Conservation (phyloP, 371 early-diverging fungal genomes). For the Apophysomyces sp. region DNA sequence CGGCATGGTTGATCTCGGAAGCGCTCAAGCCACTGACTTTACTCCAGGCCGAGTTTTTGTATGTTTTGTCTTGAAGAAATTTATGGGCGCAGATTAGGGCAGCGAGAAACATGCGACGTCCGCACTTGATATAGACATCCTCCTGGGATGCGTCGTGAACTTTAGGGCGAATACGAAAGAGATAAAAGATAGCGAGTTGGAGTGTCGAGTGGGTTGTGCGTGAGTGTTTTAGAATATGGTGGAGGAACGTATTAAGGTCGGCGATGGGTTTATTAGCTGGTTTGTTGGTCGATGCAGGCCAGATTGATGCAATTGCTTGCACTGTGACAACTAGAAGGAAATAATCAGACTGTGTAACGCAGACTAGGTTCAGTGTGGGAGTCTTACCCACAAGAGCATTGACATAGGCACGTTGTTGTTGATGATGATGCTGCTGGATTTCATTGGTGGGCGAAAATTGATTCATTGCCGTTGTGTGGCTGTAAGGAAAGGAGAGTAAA, state of each 20-base stretch:
- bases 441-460: constrained; percentile 3
- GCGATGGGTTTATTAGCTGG: constrained; percentile 50
- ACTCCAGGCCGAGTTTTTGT: constrained; percentile 81
- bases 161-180: constrained; percentile 57
- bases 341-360: constrained; percentile 1
- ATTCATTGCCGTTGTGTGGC: constrained; percentile 23
- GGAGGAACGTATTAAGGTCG: constrained; percentile 68
- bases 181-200: constrained; percentile 74
- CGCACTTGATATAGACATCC: constrained; percentile 54
- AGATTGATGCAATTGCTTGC: constrained; percentile 61
- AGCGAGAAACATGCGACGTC: constrained; percentile 81
- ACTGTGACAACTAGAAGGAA: constrained; percentile 40
- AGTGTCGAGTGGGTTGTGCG: constrained; percentile 79
- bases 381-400: constrained; percentile 46
- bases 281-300: constrained; percentile 41
- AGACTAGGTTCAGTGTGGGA: neutral
- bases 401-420: constrained; percentile 38
- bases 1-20: constrained; percentile 72
- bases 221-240: constrained; percentile 76
- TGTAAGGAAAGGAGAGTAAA: constrained; percentile 16
- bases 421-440: constrained; percentile 9
- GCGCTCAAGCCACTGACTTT: constrained; percentile 74
- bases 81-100: constrained; percentile 79
- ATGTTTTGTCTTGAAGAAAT: constrained; percentile 78
- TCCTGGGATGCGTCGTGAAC: constrained; percentile 30